Base-by-base conservation (phyloP, 2,329 filamentous ascomycete genomes). In the Mollisia scopiformis region DNA sequence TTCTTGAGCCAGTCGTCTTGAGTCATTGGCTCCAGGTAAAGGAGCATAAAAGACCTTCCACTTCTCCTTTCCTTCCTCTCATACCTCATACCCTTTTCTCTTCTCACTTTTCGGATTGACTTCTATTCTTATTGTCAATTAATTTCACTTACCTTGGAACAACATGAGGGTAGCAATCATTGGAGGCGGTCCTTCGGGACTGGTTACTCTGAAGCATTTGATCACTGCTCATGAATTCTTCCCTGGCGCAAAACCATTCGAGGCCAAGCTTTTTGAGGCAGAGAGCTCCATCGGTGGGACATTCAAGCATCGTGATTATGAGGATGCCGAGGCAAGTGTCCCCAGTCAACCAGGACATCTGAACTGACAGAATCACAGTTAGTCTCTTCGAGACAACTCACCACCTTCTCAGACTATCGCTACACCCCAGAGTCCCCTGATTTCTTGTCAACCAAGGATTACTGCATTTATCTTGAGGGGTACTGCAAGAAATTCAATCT, bases 391-490 rank as follows among this genome's bases (percentile, higher is more conserved):
- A 82, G 81, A 62, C 80, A 81, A 51, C 72, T 84, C 6, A 83
- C 80, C 0, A 72, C 77, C n/a, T 83, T 83, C 63, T 83, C 80
- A 1, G 80, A 83, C 62, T 80, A 80, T 61, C 76, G 80, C 2
- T 74, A 79, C 1, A 72, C 77, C 1, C 54, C 71, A 1, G 73
- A 79, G 13, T 75, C 75, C 0, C 76, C 79, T 3, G 80, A 82
- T 62, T 83, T 58, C 27, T 35, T 46, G 19, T 46, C 41, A 3
- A 27, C 41, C 3, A 46, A 21, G 6, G 41, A 46, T 4, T 46
- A 46, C n/a, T 46, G 41, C n/a, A 46, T 10, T n/a, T 46, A 46
- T 46, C 41, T 46, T 21, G 41, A 46, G n/a, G 41, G 41, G 8
- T 46, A 46, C 23, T 8, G 8, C 13, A 46, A 27, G 23, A 21